Percentiles rank a stretch among this genome's conserved stretches.
phyloP scores from a whole-genome alignment of 257 asterid species.

The Coffea canephora region DNA sequence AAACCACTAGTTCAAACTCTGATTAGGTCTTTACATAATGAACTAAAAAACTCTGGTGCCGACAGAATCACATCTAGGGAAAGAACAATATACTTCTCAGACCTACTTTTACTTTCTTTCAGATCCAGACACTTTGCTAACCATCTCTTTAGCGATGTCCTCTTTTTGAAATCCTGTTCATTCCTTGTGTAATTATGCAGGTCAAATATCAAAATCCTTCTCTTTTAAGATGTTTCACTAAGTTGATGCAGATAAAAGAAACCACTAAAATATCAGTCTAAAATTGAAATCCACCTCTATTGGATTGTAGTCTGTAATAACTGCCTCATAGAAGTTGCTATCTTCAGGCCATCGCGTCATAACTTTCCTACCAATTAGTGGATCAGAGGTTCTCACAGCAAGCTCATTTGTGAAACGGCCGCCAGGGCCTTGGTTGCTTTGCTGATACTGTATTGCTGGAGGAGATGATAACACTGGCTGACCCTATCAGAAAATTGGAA shows the following conservation, averaged over 20 bases:
- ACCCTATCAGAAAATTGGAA: conserved; percentile 37
- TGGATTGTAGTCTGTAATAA: conserved; percentile 69
- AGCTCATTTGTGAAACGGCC: conserved; percentile 46
- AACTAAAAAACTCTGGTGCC: background rate
- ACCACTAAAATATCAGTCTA: background rate
- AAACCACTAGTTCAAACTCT: background rate
- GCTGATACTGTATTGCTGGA: conserved; percentile 56
- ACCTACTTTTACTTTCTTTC: background rate
- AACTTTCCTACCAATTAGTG: conserved; percentile 86
- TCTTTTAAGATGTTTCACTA: background rate
- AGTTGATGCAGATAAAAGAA: background rate
- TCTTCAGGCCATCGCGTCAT: conserved; percentile 95
- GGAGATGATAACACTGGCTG: conserved; percentile 29
- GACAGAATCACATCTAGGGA: background rate
- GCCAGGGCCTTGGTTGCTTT: conserved; percentile 50
- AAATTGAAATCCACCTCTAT: conserved; percentile 53
- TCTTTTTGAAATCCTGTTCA: background rate
- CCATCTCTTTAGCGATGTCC: background rate
- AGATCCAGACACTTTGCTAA: background rate
- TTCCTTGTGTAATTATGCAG: background rate
- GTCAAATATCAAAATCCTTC: background rate
- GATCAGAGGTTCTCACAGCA: conserved; percentile 52
- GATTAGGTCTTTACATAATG: too few species aligned
- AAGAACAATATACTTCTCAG: background rate
- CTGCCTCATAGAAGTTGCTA: conserved; percentile 89